These are phyloP conservation scores for Ilyonectria sp. DNA, from an alignment of 2,329 filamentous ascomycete species.

Conservation along the genomic window DNA sequence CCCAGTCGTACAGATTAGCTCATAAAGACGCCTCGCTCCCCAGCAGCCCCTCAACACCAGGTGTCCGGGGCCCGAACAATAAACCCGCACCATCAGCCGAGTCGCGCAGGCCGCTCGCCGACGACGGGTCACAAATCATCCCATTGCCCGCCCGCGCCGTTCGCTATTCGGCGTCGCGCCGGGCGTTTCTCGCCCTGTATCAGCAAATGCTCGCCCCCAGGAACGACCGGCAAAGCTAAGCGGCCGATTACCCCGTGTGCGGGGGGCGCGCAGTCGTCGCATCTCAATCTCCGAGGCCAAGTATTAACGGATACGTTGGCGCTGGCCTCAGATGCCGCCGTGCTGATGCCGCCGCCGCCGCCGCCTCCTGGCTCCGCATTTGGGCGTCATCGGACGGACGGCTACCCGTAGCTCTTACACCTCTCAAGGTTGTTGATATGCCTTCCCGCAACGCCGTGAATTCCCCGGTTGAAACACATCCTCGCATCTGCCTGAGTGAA, in stretches of 20 bases:
- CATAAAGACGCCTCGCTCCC: background rate
- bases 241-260: constrained; percentile 35
- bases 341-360: constrained; percentile 2
- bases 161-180: constrained; percentile 48
- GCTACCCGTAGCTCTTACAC: constrained; percentile 4
- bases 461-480: constrained; percentile 15
- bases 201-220: constrained; percentile 1
- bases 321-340: constrained; percentile 1
- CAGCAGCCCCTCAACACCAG: background rate
- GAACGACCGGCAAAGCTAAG: constrained; percentile 33
- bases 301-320: background rate
- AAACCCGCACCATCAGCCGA: background rate
- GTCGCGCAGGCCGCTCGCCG: background rate
- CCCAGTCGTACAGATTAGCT: background rate
- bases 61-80: background rate
- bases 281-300: constrained; percentile 38
- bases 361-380: constrained; percentile 23
- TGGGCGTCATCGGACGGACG: constrained; percentile 21
- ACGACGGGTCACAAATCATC: constrained; percentile 1
- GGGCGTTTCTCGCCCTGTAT: constrained; percentile 26
- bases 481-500: background rate
- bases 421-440: constrained; percentile 19
- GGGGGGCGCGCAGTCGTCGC: constrained; percentile 26
- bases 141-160: constrained; percentile 18
- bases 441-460: constrained; percentile 22